Conservation (phyloP, 2,329 filamentous ascomycete genomes). For the Pezicula neosporulosa region DNA sequence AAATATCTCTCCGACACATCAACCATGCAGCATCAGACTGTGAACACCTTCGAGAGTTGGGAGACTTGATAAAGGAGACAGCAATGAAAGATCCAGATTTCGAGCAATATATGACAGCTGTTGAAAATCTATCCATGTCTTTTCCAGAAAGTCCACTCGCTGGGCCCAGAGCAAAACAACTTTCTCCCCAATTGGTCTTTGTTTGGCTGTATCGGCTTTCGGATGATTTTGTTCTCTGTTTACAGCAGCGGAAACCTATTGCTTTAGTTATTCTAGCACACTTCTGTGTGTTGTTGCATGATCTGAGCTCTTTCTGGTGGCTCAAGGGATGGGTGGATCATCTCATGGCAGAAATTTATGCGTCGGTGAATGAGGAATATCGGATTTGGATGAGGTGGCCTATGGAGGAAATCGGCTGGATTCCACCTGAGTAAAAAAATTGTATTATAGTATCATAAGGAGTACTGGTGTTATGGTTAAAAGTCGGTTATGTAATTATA, state of each 20-base stretch:
- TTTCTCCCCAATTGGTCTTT: neutral
- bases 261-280: conserved; percentile 34
- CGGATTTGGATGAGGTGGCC: conserved; percentile 4
- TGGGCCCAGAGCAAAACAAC: neutral
- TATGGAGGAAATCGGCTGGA: neutral
- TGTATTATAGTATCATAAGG: too few relatives aligned
- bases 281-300: conserved; percentile 30
- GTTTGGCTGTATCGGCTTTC: neutral
- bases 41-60: neutral
- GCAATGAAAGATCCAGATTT: neutral
- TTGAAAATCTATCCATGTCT: neutral
- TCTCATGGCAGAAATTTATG: conserved; percentile 5
- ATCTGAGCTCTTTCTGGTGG: conserved; percentile 16
- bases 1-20: neutral
- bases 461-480: too few relatives aligned
- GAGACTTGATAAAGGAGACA: neutral
- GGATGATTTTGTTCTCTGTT: conserved; percentile 20
- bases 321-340: conserved; percentile 13
- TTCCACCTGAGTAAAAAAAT: neutral
- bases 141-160: neutral
- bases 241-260: conserved; percentile 27
- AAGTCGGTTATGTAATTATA: too few relatives aligned
- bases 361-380: neutral
- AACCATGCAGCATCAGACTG: neutral
- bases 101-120: neutral